Conservation (phyloP, 208 protist genomes). For the Crithidia expoeki region DNA sequence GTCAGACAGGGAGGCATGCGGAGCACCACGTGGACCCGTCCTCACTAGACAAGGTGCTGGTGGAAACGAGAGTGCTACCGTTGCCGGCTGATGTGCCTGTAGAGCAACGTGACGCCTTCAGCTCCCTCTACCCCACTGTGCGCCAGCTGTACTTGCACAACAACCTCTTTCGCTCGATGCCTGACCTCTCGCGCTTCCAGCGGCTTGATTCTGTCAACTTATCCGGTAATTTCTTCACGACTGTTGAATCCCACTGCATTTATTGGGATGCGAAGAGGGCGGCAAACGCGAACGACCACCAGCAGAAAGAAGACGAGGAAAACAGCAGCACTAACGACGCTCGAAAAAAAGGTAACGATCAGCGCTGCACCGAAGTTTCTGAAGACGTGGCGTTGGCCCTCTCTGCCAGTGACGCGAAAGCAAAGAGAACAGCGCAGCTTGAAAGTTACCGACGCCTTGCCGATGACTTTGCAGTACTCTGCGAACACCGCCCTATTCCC, state of each 20-base stretch:
- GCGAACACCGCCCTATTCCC: conserved; percentile 41
- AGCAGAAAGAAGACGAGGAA: neutral
- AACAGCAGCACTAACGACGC: neutral
- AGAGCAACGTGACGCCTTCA: conserved; percentile 70
- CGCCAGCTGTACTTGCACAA: conserved; percentile 94
- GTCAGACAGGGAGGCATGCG: neutral
- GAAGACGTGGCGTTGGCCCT: conserved; percentile 13
- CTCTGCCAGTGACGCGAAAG: conserved; percentile 19
- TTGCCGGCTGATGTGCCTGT: conserved; percentile 14
- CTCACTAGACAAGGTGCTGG: neutral
- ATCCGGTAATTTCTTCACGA: conserved; percentile 85
- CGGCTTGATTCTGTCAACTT: conserved; percentile 91
- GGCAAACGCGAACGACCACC: neutral
- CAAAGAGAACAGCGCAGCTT: conserved; percentile 33
- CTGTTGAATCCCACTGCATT: conserved; percentile 58
- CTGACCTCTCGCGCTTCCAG: conserved; percentile 82
- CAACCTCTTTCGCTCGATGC: conserved; percentile 89
- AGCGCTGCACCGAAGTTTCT: neutral
- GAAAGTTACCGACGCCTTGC: conserved; percentile 35
- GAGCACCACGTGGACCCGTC: conserved; percentile 28
- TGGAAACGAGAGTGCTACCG: conserved; percentile 7
- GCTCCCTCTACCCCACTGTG: conserved; percentile 83
- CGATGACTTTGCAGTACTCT: conserved; percentile 38
- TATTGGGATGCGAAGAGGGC: conserved; percentile 40
- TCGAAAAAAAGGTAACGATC: neutral